Percentiles rank a stretch among this genome's conserved stretches.
phyloP scores from a whole-genome alignment of 495 filamentous ascomycete genomes.

The Jackrogersella minutella region DNA sequence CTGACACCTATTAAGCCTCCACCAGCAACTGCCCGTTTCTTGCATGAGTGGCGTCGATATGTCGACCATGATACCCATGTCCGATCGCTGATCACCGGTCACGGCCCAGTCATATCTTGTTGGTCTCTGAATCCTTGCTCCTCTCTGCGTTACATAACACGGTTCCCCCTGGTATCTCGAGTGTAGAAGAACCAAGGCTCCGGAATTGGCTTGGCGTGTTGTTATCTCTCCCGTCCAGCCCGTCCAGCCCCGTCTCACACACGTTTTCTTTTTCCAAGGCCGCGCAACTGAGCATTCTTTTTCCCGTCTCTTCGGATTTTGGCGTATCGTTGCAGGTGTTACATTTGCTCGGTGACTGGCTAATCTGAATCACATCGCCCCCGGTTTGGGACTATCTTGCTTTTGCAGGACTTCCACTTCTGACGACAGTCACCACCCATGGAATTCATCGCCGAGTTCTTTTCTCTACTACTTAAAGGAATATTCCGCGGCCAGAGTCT shows the following conservation, averaged over 20 bases:
- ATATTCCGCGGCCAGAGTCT: conserved; percentile 14
- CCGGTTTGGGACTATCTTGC: conserved; percentile 4
- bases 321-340: conserved; percentile 20
- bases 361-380: conserved; percentile 13
- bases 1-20: conserved; percentile 9
- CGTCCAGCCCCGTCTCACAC: no score
- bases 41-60: conserved; percentile 15
- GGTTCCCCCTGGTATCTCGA: no score
- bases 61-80: background rate
- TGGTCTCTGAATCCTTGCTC: background rate
- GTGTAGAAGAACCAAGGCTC: conserved; percentile 27
- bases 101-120: conserved; percentile 15
- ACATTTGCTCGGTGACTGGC: conserved; percentile 14
- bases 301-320: conserved; percentile 4
- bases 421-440: conserved; percentile 34
- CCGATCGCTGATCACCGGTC: conserved; percentile 22
- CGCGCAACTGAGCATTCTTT: conserved; percentile 15
- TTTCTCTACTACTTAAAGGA: conserved; percentile 53
- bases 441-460: conserved; percentile 54
- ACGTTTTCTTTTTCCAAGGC: conserved; percentile 19
- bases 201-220: conserved; percentile 32
- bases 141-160: conserved; percentile 17
- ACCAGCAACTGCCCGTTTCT: conserved; percentile 12
- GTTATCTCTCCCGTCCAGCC: conserved; percentile 22
- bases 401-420: conserved; percentile 5